A percentile compares a stretch with the other conserved stretches of the same genome.
These are phyloP conservation scores for Annona squamosa DNA, from an alignment of 164 flowering plant species.

Conservation along the genomic window DNA sequence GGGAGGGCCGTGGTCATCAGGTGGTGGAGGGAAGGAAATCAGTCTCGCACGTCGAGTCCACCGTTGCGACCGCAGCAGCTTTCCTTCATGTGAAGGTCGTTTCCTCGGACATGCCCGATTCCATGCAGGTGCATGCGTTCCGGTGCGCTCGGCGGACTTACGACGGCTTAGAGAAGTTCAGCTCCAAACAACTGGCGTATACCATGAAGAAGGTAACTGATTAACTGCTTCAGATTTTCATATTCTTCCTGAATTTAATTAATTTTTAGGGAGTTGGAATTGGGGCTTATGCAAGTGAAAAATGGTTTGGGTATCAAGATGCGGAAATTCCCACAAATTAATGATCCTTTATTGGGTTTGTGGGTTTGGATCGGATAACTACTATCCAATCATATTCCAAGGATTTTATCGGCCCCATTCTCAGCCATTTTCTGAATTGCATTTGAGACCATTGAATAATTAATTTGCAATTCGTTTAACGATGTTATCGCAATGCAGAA, in stretches of 20 bases:
- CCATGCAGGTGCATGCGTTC: slow-evolving; percentile 86
- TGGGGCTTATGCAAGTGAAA: not conserved
- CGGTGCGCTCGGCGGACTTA: slow-evolving; percentile 54
- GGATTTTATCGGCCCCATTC: not conserved
- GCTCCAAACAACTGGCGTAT: slow-evolving; percentile 65
- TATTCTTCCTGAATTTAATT: not conserved
- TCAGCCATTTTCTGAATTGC: not conserved
- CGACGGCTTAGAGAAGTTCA: slow-evolving; percentile 72
- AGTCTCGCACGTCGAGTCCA: slow-evolving; percentile 49
- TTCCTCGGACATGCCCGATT: slow-evolving; percentile 74
- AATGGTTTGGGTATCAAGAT: not conserved
- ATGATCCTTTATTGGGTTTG: not conserved
- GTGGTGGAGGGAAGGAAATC: slow-evolving; percentile 41
- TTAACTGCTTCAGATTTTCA: not conserved
- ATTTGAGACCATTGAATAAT: not conserved
- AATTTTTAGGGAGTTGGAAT: not conserved
- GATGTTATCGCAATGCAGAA: too few species aligned
- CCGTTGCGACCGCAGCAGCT: slow-evolving; percentile 35
- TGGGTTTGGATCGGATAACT: not conserved
- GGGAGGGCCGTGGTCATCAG: not conserved
- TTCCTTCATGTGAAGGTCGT: slow-evolving; percentile 66
- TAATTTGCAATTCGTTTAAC: too few species aligned
- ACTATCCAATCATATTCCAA: not conserved
- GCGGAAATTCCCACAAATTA: not conserved
- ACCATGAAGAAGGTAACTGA: slow-evolving; percentile 70